These are phyloP conservation scores for Arthrobotrys sinensis DNA, from an alignment of 2,329 filamentous ascomycete genomes.

Conservation along the genomic window DNA sequence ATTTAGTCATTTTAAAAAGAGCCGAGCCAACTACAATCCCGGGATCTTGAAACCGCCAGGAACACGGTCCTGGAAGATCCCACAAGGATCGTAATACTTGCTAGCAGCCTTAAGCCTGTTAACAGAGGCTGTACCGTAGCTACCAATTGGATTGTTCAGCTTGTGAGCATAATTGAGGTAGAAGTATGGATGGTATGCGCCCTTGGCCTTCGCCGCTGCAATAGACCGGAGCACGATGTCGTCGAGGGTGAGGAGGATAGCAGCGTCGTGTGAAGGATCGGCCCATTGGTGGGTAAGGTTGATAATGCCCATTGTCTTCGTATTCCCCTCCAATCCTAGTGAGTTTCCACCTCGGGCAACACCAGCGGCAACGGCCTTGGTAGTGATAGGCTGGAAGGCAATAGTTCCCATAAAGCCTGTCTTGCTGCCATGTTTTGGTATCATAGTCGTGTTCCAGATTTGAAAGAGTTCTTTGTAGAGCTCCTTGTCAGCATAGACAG, in stretches of 20 bases:
- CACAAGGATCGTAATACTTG: slow-evolving; percentile 65
- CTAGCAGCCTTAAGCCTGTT: slow-evolving; percentile 64
- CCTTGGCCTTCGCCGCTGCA: slow-evolving; percentile 62
- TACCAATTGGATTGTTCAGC: slow-evolving; percentile 65
- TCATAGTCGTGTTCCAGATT: slow-evolving; percentile 26
- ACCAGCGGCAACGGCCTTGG: slow-evolving; percentile 64
- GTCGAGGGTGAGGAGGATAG: slow-evolving; percentile 61
- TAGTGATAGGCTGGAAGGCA: slow-evolving; percentile 66
- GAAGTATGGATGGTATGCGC: slow-evolving; percentile 64
- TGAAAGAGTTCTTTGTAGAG: slow-evolving; percentile 34
- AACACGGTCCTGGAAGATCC: slow-evolving; percentile 65
- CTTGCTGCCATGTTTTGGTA: slow-evolving; percentile 25
- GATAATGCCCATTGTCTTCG: slow-evolving; percentile 43
- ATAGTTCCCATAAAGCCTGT: slow-evolving; percentile 63
- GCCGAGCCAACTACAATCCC: not conserved
- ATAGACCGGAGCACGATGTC: slow-evolving; percentile 61
- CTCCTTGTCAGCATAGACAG: slow-evolving; percentile 24
- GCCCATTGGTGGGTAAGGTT: slow-evolving; percentile 62
- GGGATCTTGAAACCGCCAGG: slow-evolving; percentile 66
- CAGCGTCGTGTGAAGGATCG: slow-evolving; percentile 53
- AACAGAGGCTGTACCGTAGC: slow-evolving; percentile 65
- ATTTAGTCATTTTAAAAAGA: too few species aligned
- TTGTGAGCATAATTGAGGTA: slow-evolving; percentile 66
- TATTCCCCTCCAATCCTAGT: slow-evolving; percentile 64
- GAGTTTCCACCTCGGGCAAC: slow-evolving; percentile 65